phyloP scores from a whole-genome alignment of 2,329 filamentous ascomycete species.

The Alternaria alternata region DNA sequence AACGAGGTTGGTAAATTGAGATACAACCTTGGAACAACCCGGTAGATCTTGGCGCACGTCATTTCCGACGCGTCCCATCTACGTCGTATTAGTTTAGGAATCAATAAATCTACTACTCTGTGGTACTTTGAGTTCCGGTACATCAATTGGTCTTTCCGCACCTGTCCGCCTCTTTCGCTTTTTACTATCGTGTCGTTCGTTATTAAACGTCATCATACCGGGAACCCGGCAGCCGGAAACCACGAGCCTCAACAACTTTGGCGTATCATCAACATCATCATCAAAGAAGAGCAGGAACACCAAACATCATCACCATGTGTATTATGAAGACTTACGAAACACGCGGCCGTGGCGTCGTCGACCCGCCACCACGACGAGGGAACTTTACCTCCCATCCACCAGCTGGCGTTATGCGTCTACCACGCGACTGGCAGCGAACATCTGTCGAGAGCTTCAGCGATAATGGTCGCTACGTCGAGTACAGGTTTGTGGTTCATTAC shows the following conservation, averaged over 20 bases:
- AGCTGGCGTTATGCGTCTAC: constrained; percentile 44
- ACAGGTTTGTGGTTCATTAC: constrained; percentile 18
- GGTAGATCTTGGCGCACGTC: constrained; percentile 20
- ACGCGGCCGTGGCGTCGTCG: constrained; percentile 35
- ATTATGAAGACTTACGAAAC: constrained; percentile 44
- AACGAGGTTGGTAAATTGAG: constrained; percentile 5
- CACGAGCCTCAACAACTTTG: not conserved
- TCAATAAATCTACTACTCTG: not conserved
- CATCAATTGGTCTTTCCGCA: not conserved
- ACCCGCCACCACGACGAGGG: constrained; percentile 42
- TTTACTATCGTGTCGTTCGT: not conserved
- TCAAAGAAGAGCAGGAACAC: not conserved
- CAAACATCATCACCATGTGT: constrained; percentile 36
- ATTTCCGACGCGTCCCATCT: constrained; percentile 1
- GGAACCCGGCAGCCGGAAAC: constrained; percentile 1
- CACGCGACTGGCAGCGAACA: constrained; percentile 41
- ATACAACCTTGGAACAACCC: constrained; percentile 21
- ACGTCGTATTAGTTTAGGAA: not conserved
- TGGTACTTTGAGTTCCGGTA: not conserved
- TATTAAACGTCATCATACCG: constrained; percentile 10
- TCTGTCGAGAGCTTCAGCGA: constrained; percentile 26
- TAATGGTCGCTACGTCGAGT: constrained; percentile 30
- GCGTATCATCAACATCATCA: not conserved
- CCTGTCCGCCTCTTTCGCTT: not conserved
- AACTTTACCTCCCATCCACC: constrained; percentile 45